Evolutionary conservation across 179 eudicot genomes (phyloP).

Genomic region (Camellia oleifera): DNA sequence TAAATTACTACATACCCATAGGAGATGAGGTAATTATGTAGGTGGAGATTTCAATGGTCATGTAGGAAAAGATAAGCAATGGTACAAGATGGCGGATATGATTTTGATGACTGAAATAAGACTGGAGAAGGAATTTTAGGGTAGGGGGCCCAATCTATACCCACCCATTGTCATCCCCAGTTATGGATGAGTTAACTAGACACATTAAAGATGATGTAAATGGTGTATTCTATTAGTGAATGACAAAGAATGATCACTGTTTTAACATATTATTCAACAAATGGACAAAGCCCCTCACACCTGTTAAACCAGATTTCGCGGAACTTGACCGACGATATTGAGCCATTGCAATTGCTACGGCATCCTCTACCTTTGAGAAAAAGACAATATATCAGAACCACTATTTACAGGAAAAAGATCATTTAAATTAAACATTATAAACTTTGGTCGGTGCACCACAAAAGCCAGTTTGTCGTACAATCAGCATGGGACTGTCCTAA

Average conservation of each 20-base stretch:
- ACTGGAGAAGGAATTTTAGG: no score
- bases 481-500: background rate
- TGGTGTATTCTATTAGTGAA: no score
- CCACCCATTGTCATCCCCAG: no score
- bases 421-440: background rate
- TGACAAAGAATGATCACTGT: background rate
- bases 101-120: no score
- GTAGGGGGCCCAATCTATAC: no score
- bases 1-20: no score
- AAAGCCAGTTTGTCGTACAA: background rate
- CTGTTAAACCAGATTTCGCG: conserved; percentile 44
- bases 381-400: conserved; percentile 13
- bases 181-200: no score
- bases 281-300: conserved; percentile 22
- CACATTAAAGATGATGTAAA: no score
- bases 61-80: no score
- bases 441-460: background rate
- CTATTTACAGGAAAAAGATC: background rate
- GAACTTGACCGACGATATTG: conserved; percentile 51
- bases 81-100: no score
- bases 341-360: conserved; percentile 75
- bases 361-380: conserved; percentile 73
- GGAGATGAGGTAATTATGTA: no score
- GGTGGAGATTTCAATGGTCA: no score
- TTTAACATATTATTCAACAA: conserved; percentile 2